phyloP scores from a whole-genome alignment of 768 basidiomycete genomes.

The Leccinum variicolor region DNA sequence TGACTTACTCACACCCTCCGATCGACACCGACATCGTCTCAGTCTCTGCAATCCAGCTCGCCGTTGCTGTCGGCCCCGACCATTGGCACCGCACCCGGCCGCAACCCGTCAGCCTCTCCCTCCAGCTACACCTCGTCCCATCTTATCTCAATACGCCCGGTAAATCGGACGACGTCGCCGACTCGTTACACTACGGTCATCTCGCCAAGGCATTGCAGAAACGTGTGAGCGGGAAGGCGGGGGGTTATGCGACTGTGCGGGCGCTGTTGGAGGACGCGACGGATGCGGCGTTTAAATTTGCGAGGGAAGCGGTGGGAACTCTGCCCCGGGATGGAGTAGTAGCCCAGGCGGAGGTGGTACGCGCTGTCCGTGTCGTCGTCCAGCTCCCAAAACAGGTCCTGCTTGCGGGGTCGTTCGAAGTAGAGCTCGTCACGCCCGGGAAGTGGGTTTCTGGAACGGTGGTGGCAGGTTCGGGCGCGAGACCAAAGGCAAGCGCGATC shows the following conservation, averaged over 20 bases:
- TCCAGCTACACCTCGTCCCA: conserved; percentile 41
- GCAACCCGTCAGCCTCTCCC: conserved; percentile 51
- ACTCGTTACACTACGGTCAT: conserved; percentile 65
- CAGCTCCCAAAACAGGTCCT: conserved; percentile 50
- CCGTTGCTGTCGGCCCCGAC: conserved; percentile 44
- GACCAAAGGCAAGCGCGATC: conserved; percentile 16
- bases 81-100: conserved; percentile 46
- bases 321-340: no score
- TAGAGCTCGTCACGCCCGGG: conserved; percentile 34
- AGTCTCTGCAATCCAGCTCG: conserved; percentile 39
- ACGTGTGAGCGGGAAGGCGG: conserved; percentile 18
- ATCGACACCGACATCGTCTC: conserved; percentile 41
- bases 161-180: conserved; percentile 45
- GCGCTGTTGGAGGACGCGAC: conserved; percentile 37
- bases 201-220: conserved; percentile 48
- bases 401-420: conserved; percentile 41
- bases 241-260: conserved; percentile 27
- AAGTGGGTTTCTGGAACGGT: background rate
- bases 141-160: conserved; percentile 45
- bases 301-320: conserved; percentile 30
- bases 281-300: conserved; percentile 35
- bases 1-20: background rate
- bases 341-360: background rate
- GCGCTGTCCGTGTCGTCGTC: conserved; percentile 40
- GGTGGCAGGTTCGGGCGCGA: background rate